Base-by-base conservation (phyloP, 192 early-diverging fungal genomes). In the Coemansia sp. region DNA sequence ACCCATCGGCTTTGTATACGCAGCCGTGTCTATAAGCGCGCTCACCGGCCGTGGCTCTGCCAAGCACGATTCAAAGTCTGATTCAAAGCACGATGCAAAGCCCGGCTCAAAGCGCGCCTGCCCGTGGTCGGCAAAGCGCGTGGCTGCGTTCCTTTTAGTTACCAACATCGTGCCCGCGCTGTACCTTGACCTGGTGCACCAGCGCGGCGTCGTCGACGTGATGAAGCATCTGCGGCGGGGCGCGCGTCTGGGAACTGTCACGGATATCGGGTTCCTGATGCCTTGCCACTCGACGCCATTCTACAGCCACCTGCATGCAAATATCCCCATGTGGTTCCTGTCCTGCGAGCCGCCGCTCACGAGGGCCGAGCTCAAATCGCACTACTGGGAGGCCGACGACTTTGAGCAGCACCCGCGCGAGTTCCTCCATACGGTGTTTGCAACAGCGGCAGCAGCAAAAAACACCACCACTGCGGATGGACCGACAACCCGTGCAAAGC, bases 231-330 rank as follows among this genome's bases (percentile, higher is more conserved):
- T 98, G 35, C 80, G 90, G 48, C 49, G 68, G 2, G 71, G 87
- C 30, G 64, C 64, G 1, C 10, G 44, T 4, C n/a, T 2, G 1
- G 54, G 56, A 7, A 23, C 50, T 33, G 59, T 49, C 1, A 58
- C 29, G 5, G 73, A 79, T 18, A 74, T 94, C 10, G 81, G 88
- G 2, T 90, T 95, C 57, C 64, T 97, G 31, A 98, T 95, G 93
- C 97, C 97, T 6, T 98, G 97, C 56, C 95, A 98, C 65, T 98
- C 95, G 5, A 95, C 97, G 3, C 97, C 95, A n/a, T 95, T 84
- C 69, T 87, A 95, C 54, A 89, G 89, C 42, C 83, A 89, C 69
- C 19, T 98, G 6, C 95, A 97, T 59, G 64, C 75, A 18, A 43
- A 78, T 18, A 57, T 87, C 11, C 75, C 84, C 12, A 87, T 95